phyloP scores from a whole-genome alignment of 1,139 yeast genomes.

The Saccharomyces hybrid region DNA sequence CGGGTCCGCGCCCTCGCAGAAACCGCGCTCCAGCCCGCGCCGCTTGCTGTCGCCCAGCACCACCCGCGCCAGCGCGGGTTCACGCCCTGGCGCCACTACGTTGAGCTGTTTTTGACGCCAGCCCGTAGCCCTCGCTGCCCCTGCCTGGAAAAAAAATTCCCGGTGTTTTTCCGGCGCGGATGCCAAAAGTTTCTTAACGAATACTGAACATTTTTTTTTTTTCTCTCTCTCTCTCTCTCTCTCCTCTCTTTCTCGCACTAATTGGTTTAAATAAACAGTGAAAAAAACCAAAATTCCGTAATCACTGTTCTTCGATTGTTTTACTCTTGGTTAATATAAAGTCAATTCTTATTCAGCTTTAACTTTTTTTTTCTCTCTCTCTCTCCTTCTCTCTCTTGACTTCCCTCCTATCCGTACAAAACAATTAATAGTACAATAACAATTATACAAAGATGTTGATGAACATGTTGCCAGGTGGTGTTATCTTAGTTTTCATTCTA shows the following conservation, averaged over 20 bases:
- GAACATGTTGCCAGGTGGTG: constrained; percentile 46
- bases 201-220: background rate
- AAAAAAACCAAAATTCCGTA: background rate
- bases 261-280: background rate
- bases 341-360: background rate
- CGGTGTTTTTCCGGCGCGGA: constrained; percentile 1
- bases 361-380: background rate
- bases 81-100: background rate
- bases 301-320: background rate
- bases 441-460: constrained; percentile 2
- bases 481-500: constrained; percentile 44
- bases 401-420: background rate
- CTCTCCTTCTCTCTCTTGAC: background rate
- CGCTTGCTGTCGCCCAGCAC: background rate
- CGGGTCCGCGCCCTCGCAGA: background rate
- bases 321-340: background rate
- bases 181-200: background rate
- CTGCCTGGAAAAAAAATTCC: background rate
- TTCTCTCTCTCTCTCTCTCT: background rate
- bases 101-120: background rate
- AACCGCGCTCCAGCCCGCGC: background rate
- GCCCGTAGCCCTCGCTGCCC: background rate
- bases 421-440: constrained; percentile 1
- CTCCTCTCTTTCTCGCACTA: background rate
- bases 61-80: background rate